Conservation (phyloP, 2,329 filamentous ascomycete genomes). For the Thelonectria discophora region DNA sequence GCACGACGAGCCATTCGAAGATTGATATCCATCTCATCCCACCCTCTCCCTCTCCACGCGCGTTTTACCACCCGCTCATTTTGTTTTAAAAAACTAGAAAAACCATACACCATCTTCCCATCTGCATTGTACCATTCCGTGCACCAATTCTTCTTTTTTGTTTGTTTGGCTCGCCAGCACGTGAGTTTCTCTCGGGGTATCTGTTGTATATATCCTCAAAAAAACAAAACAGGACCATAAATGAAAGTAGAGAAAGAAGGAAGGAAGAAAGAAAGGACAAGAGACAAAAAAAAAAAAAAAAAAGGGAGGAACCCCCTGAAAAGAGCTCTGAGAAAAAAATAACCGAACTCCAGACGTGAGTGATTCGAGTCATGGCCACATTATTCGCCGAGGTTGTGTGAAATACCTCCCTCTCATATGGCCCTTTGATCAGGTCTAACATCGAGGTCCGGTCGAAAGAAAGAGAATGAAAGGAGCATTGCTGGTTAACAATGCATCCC, state of each 20-base stretch:
- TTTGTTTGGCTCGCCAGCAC: constrained; percentile 28
- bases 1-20: constrained; percentile 17
- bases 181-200: constrained; percentile 42
- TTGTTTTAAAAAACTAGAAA: too few relatives aligned
- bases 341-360: neutral
- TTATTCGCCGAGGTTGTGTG: constrained; percentile 2
- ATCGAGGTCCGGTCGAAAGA: constrained; percentile 5
- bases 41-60: neutral
- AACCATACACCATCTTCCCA: too few relatives aligned
- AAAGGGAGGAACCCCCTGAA: constrained; percentile 30
- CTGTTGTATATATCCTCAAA: constrained; percentile 43
- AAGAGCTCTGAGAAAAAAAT: constrained; percentile 24
- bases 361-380: constrained; percentile 8
- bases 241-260: constrained; percentile 20
- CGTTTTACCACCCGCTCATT: too few relatives aligned
- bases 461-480: neutral
- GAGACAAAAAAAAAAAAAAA: constrained; percentile 25
- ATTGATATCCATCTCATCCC: constrained; percentile 15
- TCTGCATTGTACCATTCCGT: neutral
- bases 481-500: constrained; percentile 23
- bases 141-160: constrained; percentile 13
- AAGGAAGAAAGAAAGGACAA: too few relatives aligned
- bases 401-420: constrained; percentile 4
- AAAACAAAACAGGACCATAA: constrained; percentile 26
- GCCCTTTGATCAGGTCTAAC: neutral